Conservation (phyloP, 805 yeast species). For the Candida nitratophila region DNA sequence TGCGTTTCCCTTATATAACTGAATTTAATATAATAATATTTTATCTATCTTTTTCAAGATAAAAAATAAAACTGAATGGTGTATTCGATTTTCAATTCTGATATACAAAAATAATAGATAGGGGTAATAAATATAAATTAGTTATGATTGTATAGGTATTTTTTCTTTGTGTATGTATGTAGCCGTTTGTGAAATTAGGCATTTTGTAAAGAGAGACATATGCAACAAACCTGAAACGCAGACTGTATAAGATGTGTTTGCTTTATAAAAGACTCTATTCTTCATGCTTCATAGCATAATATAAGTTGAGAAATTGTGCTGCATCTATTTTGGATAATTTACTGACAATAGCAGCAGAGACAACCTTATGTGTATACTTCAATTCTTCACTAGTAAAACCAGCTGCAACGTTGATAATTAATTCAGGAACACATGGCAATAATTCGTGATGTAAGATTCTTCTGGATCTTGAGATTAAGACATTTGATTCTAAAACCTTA, state of each 20-base stretch:
- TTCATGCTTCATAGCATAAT: not conserved
- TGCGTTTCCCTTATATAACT: not conserved
- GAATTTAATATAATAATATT: no score
- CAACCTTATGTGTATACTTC: slow-evolving; percentile 31
- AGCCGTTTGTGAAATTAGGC: no score
- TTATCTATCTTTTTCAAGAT: no score
- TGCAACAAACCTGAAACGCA: no score
- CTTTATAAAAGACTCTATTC: not conserved
- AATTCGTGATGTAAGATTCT: slow-evolving; percentile 72
- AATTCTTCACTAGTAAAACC: slow-evolving; percentile 40
- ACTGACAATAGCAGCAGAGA: slow-evolving; percentile 24
- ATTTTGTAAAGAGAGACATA: no score
- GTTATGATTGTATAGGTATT: no score
- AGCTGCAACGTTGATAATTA: slow-evolving; percentile 44
- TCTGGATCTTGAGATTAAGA: slow-evolving; percentile 48
- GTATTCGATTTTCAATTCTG: no score
- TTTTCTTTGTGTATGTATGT: no score
- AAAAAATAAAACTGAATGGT: no score
- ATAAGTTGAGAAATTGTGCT: slow-evolving; percentile 1
- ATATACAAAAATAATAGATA: no score
- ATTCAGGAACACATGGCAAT: slow-evolving; percentile 58
- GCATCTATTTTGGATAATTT: slow-evolving; percentile 9
- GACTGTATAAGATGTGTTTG: no score
- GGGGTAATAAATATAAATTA: no score
- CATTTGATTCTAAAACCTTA: slow-evolving; percentile 39